Percentiles rank a stretch among this genome's conserved stretches.
Evolutionary conservation across 116 monocot genomes (phyloP).

Genomic region (Zostera marina): DNA sequence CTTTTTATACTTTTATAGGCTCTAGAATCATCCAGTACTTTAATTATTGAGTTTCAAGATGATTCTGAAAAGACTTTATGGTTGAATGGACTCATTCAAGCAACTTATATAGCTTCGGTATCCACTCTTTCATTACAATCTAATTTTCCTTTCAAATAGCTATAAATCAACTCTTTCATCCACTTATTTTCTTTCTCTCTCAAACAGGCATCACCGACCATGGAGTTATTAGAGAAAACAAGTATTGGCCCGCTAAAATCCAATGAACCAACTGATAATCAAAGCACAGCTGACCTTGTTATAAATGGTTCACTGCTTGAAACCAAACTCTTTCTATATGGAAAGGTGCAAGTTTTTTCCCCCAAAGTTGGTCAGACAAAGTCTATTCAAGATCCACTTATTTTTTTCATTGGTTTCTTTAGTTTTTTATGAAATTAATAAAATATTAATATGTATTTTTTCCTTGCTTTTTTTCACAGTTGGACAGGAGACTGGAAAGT

Average conservation of each 20-base stretch:
- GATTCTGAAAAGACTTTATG: conserved; percentile 54
- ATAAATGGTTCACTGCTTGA: conserved; percentile 65
- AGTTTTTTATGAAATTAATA: background rate
- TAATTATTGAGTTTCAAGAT: conserved; percentile 78
- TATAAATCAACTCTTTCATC: background rate
- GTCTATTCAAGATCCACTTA: background rate
- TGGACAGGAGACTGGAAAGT: conserved; percentile 22
- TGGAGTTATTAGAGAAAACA: conserved; percentile 56
- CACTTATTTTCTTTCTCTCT: background rate
- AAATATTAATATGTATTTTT: background rate
- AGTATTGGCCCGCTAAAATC: conserved; percentile 13
- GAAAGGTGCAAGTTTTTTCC: conserved; percentile 25
- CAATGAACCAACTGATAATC: conserved; percentile 12
- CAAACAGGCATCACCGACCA: conserved; percentile 55
- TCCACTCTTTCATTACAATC: background rate
- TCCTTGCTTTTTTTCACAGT: conserved; percentile 23
- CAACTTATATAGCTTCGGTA: conserved; percentile 87
- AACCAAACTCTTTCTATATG: conserved; percentile 74
- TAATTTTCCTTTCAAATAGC: background rate
- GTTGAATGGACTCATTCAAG: conserved; percentile 70
- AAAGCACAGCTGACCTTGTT: conserved; percentile 50
- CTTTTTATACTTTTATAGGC: conserved; percentile 42
- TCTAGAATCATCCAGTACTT: conserved; percentile 65
- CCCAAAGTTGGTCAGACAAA: background rate
- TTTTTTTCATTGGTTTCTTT: background rate